Conservation (phyloP, 805 yeast genomes). For the Kodamaea kaohsiungensis region DNA sequence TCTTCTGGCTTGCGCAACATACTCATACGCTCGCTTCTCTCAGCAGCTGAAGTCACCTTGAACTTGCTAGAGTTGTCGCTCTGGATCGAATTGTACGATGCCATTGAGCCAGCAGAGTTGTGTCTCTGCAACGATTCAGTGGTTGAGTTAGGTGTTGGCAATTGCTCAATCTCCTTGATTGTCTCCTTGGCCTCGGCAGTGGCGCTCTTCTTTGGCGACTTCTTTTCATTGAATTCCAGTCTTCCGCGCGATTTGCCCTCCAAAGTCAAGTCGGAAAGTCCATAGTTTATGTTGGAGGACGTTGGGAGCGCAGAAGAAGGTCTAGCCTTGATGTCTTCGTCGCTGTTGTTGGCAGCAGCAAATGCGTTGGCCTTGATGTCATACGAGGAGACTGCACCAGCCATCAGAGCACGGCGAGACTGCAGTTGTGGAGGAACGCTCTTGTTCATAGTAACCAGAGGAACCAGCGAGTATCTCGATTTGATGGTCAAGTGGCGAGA, state of each 20-base stretch:
- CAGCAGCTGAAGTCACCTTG: conserved; percentile 18
- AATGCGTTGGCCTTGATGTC: conserved; percentile 19
- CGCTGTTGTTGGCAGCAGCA: conserved; percentile 6
- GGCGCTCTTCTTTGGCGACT: neutral
- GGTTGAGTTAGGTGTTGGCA: conserved; percentile 17
- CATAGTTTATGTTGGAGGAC: neutral
- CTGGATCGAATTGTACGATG: conserved; percentile 32
- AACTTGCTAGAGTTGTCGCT: conserved; percentile 32
- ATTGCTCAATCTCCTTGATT: conserved; percentile 9
- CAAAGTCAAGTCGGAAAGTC: conserved; percentile 1
- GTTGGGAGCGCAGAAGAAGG: neutral
- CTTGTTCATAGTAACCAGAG: conserved; percentile 18
- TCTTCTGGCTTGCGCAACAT: conserved; percentile 10
- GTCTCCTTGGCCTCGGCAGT: conserved; percentile 8
- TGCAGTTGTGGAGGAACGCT: neutral
- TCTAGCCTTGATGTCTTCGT: conserved; percentile 8
- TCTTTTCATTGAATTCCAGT: neutral
- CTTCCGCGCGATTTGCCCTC: conserved; percentile 11
- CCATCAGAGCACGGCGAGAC: conserved; percentile 7
- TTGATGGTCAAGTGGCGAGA: conserved; percentile 33
- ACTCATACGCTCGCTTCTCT: conserved; percentile 14
- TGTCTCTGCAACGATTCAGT: conserved; percentile 13
- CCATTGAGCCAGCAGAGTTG: conserved; percentile 8
- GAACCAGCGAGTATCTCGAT: conserved; percentile 39
- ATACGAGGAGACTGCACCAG: conserved; percentile 20